Evolutionary conservation across 1,284 basidiomycete genomes (phyloP).

Genomic region (Fomitiporia mediterranea): DNA sequence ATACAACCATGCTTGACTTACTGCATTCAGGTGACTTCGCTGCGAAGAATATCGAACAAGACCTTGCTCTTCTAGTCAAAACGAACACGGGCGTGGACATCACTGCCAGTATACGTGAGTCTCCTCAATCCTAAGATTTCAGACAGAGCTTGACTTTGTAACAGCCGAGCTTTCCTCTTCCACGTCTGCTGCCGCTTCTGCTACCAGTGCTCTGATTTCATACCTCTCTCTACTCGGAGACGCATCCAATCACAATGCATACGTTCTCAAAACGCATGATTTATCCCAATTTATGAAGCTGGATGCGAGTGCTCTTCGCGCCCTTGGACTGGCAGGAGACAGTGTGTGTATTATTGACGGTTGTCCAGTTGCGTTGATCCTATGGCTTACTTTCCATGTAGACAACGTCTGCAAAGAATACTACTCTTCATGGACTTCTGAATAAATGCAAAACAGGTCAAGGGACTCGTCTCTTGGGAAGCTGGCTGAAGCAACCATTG

Average conservation of each 20-base stretch:
- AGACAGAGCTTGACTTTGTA: neutral
- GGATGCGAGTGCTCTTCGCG: constrained; percentile 91
- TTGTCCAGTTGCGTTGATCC: neutral
- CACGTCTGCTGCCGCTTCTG: constrained; percentile 58
- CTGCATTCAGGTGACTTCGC: constrained; percentile 71
- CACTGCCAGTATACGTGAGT: constrained; percentile 44
- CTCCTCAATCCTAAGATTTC: neutral
- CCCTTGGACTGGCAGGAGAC: constrained; percentile 78
- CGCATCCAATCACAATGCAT: constrained; percentile 78
- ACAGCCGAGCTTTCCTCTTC: constrained; percentile 79
- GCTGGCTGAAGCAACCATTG: constrained; percentile 96
- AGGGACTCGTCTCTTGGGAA: constrained; percentile 84
- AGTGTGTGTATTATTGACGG: constrained; percentile 31
- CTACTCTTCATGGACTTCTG: constrained; percentile 84
- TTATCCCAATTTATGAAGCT: constrained; percentile 93
- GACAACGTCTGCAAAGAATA: constrained; percentile 65
- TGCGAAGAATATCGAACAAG: constrained; percentile 78
- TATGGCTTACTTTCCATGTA: constrained; percentile 22
- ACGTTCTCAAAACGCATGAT: constrained; percentile 83
- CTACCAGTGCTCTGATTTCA: constrained; percentile 76
- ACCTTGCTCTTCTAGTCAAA: constrained; percentile 67
- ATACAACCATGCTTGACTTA: neutral
- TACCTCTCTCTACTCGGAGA: constrained; percentile 87
- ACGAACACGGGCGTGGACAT: constrained; percentile 45
- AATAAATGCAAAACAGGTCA: constrained; percentile 98